Conservation (phyloP, 352 stramenopile genomes). For the Blastocystis hominis region DNA sequence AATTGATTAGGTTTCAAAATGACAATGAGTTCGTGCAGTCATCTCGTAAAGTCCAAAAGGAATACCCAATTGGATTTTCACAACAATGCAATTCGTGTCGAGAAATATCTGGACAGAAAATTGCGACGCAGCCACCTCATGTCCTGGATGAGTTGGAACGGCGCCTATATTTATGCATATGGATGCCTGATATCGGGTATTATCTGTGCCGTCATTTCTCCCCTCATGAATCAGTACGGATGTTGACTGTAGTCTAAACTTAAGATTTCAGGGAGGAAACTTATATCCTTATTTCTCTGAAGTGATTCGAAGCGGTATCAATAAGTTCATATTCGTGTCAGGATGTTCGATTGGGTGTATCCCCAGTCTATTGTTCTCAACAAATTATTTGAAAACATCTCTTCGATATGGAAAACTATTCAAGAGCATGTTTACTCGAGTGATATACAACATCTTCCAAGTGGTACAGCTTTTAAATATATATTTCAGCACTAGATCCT, state of each 20-base stretch:
- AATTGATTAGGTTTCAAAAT: no score
- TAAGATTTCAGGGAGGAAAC: constrained; percentile 9
- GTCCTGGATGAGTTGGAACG: neutral
- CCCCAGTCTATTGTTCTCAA: neutral
- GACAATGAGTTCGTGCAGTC: no score
- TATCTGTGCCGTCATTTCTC: neutral
- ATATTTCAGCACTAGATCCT: neutral
- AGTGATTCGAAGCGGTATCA: neutral
- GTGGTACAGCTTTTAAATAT: neutral
- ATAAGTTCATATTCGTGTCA: neutral
- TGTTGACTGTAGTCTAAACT: neutral
- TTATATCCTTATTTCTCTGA: constrained; percentile 3
- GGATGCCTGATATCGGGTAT: neutral
- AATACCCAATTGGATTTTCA: neutral
- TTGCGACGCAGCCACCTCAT: neutral
- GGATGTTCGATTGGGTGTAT: neutral
- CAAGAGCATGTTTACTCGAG: neutral
- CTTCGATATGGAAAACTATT: neutral
- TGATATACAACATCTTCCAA: neutral
- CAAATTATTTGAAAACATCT: neutral
- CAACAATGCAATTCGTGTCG: neutral
- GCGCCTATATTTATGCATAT: neutral
- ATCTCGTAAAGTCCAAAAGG: neutral
- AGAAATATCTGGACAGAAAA: neutral
- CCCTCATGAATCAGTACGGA: neutral